phyloP scores from a whole-genome alignment of 371 early-diverging fungal species.

The Syncephalastrum monosporum region DNA sequence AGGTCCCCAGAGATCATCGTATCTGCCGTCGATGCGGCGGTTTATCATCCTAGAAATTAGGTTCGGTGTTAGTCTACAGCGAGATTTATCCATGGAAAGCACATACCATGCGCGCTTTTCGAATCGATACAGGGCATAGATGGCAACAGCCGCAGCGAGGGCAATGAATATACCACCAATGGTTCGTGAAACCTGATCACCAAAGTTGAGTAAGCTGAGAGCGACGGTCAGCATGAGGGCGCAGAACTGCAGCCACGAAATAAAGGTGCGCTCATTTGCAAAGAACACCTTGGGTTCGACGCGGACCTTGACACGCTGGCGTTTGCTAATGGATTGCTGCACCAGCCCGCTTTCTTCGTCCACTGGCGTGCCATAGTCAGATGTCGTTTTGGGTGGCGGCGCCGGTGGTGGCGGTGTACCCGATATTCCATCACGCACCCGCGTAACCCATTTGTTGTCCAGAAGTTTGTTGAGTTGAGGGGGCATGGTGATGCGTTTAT shows the following conservation, averaged over 20 bases:
- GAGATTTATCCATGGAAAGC: neutral
- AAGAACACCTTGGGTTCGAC: slow-evolving; percentile 98
- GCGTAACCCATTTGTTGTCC: too few species aligned
- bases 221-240: slow-evolving; percentile 71
- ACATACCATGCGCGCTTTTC: slow-evolving; percentile 79
- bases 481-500: too few species aligned
- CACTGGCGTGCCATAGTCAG: too few species aligned
- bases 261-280: slow-evolving; percentile 98
- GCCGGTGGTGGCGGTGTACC: too few species aligned
- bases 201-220: slow-evolving; percentile 80
- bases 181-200: slow-evolving; percentile 62
- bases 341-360: neutral
- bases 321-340: slow-evolving; percentile 20
- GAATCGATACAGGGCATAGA: slow-evolving; percentile 79
- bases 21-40: slow-evolving; percentile 61
- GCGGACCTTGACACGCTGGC: slow-evolving; percentile 52
- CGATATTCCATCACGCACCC: too few species aligned
- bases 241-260: slow-evolving; percentile 82
- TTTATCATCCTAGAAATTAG: slow-evolving; percentile 59
- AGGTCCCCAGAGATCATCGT: slow-evolving; percentile 73
- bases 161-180: slow-evolving; percentile 76
- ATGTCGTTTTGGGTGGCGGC: too few species aligned
- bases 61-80: neutral
- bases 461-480: too few species aligned
- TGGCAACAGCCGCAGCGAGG: slow-evolving; percentile 61